Evolutionary conservation across 495 filamentous ascomycete species (phyloP).

Genomic region (Neurospora sp.): DNA sequence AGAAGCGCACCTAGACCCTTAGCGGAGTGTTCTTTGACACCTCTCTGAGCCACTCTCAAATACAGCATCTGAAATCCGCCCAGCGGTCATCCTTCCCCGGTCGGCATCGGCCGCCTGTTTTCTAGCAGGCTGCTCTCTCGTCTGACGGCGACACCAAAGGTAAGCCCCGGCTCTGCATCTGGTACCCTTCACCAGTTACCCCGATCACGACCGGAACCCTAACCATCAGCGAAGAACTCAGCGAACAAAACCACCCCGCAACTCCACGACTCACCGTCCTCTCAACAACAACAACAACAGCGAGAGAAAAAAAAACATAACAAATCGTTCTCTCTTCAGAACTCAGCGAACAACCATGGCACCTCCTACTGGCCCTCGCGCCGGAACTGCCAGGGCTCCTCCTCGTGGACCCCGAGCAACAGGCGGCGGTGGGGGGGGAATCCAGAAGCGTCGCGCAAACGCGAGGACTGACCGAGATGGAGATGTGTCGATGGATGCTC

Average conservation of each 20-base stretch:
- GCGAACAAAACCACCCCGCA: not conserved
- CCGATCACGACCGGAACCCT: not conserved
- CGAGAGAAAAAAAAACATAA: not conserved
- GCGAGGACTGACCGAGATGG: conserved; percentile 65
- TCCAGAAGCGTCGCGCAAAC: conserved; percentile 52
- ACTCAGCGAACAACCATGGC: conserved; percentile 23
- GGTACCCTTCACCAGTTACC: not conserved
- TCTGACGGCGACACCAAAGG: not conserved
- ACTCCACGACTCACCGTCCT: not conserved
- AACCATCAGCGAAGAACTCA: not conserved
- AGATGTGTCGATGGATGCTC: conserved; percentile 67
- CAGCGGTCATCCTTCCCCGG: not conserved
- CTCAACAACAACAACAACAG: not conserved
- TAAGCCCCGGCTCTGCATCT: not conserved
- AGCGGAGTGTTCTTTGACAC: not conserved
- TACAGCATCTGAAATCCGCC: not conserved
- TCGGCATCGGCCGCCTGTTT: not conserved
- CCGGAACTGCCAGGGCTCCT: conserved; percentile 4
- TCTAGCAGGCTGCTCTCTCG: not conserved
- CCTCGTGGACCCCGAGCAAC: not conserved
- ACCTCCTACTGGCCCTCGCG: conserved; percentile 28
- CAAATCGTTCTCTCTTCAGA: not conserved
- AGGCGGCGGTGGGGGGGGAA: conserved; percentile 42
- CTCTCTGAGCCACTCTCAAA: not conserved
- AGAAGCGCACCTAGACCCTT: not conserved